Base-by-base conservation (phyloP, 352 stramenopile genomes). In the Phytopythium litorale region DNA sequence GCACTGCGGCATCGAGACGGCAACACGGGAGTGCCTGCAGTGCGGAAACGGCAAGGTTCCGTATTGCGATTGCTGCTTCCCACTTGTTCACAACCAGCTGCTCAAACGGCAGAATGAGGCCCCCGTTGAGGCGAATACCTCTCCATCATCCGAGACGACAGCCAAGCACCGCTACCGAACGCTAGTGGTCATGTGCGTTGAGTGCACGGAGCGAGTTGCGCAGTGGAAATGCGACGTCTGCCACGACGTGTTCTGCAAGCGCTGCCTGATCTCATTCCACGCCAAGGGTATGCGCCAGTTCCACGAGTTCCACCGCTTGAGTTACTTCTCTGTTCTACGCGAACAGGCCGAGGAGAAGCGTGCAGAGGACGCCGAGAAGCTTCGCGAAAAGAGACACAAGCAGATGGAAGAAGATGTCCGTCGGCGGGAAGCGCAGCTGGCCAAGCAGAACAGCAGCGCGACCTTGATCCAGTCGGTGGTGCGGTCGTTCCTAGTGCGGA, bases 211-310 rank as follows among this genome's bases (percentile, higher is more conserved):
- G 6, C 70, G 73, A 33, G 81, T 84, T 7, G 83, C 79, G 13
- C 83, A 92, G 64, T 92, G 83, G 83, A 63, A 67, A 7, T 92
- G 83, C 46, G 68, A 82, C 23, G 76, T 74, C 5, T 92, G 83
- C 45, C 58, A 78, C 16, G 83, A 92, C 32, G 66, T 74, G 6
- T 92, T 78, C 57, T 92, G 83, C 65, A 92, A 92, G 62, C 71
- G 81, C 4, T 92, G 83, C 33, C 64, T 92, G 51, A 77, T 74
- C 9, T 61, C 60, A 12, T 71, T 74, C 16, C 81, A 92, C 43
- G 73, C 72, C 9, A 88, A 86, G 51, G 80, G 79, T 1, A 71
- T 89, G 56, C 68, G 83, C 0, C 78, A 89, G 38, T 62, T 78
- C 18, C 83, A 92, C 32, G 57, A 66, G 5, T 88, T 72, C 35